These are phyloP conservation scores for Recurvomyces mirabilis DNA, from an alignment of 495 filamentous ascomycete genomes.

Conservation along the genomic window DNA sequence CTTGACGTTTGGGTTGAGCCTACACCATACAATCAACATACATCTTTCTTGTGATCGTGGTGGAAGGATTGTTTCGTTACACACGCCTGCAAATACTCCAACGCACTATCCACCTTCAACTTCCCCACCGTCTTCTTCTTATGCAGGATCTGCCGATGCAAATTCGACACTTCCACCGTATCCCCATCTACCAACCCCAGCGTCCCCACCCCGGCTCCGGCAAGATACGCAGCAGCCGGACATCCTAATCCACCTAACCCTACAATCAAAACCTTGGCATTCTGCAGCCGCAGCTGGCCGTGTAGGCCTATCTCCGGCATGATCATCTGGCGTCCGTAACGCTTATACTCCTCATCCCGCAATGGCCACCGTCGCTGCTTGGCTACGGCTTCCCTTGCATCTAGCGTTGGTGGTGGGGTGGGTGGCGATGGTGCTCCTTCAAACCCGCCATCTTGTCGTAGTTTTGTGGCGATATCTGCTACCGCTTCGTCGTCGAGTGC, in stretches of 20 bases:
- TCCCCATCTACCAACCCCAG: constrained; percentile 83
- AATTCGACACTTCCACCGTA: constrained; percentile 75
- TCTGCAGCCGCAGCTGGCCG: constrained; percentile 68
- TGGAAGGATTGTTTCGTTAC: too few species aligned
- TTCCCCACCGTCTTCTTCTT: constrained; percentile 57
- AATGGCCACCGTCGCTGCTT: constrained; percentile 47
- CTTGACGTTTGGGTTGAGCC: constrained; percentile 55
- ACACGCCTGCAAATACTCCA: constrained; percentile 53
- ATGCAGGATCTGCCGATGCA: constrained; percentile 87
- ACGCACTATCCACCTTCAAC: constrained; percentile 70
- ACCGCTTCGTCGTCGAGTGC: constrained; percentile 14
- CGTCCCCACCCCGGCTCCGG: constrained; percentile 74
- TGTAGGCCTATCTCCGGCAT: constrained; percentile 71
- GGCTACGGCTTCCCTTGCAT: too few species aligned
- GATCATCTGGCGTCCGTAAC: constrained; percentile 90
- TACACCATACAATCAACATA: too few species aligned
- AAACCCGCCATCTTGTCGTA: neutral
- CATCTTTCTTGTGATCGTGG: too few species aligned
- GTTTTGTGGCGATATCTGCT: neutral
- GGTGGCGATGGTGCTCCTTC: neutral
- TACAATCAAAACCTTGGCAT: constrained; percentile 65
- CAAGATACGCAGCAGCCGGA: constrained; percentile 80
- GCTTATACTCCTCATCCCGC: constrained; percentile 55
- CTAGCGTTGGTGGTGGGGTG: too few species aligned
- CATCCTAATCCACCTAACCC: constrained; percentile 88